Evolutionary conservation across 108 stramenopile species (phyloP).

Genomic region (Heterococcus sp.): DNA sequence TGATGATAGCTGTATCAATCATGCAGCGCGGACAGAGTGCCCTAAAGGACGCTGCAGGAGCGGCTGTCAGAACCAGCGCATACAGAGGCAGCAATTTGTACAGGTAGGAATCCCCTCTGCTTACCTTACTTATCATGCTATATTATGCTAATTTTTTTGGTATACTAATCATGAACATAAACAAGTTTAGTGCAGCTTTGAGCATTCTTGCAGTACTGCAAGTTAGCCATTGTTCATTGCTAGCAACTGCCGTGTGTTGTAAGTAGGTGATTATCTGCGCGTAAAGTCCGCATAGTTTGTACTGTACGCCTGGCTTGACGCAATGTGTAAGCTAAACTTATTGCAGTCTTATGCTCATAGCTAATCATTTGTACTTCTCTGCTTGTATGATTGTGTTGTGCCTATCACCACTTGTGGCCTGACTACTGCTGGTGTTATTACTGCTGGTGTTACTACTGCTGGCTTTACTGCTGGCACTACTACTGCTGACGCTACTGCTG

Average conservation of each 20-base stretch:
- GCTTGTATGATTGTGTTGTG: neutral
- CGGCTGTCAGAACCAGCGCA: slow-evolving; percentile 29
- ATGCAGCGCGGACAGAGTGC: slow-evolving; percentile 26
- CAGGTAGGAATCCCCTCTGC: neutral
- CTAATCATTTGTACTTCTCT: neutral
- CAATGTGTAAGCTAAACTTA: too few relatives aligned
- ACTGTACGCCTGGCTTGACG: too few relatives aligned
- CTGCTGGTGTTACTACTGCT: too few relatives aligned
- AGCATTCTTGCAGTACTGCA: too few relatives aligned
- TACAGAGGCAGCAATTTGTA: slow-evolving; percentile 3
- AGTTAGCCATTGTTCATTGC: too few relatives aligned
- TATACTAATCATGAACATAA: neutral
- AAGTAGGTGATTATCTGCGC: neutral
- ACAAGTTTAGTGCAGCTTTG: too few relatives aligned
- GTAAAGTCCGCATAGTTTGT: too few relatives aligned
- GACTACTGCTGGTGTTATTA: too few relatives aligned
- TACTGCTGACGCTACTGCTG: neutral
- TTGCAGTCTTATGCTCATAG: too few relatives aligned
- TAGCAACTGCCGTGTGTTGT: neutral
- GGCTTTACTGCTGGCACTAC: too few relatives aligned
- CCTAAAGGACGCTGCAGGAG: slow-evolving; percentile 3
- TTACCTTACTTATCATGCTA: neutral
- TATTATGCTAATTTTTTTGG: neutral
- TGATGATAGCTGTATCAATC: slow-evolving; percentile 24
- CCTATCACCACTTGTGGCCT: neutral